Base-by-base conservation (phyloP, 805 yeast genomes). In the Gaillardinia entomophila region DNA sequence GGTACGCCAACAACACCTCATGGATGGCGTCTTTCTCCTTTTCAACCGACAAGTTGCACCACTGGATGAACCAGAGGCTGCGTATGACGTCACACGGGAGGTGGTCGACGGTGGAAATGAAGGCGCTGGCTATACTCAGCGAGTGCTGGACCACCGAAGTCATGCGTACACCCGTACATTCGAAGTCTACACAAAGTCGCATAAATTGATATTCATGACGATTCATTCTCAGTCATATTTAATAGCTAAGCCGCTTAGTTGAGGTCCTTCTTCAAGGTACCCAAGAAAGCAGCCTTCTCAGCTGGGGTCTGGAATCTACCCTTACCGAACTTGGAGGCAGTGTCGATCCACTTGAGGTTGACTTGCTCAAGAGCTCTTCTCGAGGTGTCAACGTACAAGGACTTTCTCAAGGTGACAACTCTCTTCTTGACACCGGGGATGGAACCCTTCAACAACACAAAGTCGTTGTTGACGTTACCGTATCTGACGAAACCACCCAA, bases 301-400 rank as follows among this genome's bases (percentile, higher is more conserved):
- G 97, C 97, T 62, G 97, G 95, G 65, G 99, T 92, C 79, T 92
- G 99, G 97, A 92, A 92, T 83, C 98, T 92, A 81, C 98, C 98
- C 87, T 92, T 94, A 84, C 99, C 99, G 89, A 92, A 92, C 77
- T 90, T 89, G 65, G 98, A 92, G 68, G 99, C 96, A 61, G 99
- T 92, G 73, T 92, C 99, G 69, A 92, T 92, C 98, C 97, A 92
- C 77, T 92, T 92, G 75, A 92, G 85, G 81, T 74, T 77, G 55
- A 90, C 96, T 74, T 87, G 71, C 81, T 92, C 99, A 58, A 83
- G 68, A 60, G 97, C 97, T 75, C 80, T 83, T 82, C 98, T 92
- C 61, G 94, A 84, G 58, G 96, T 88, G 82, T 89, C 92, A 64
- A 84, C 85, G 86, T 87, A 85, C 68, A 92, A 79, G 57, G 97